Evolutionary conservation across 2,329 filamentous ascomycete genomes (phyloP), one percentile per base, ranked within the genome.

Genomic region (Penicillium polonicum): DNA sequence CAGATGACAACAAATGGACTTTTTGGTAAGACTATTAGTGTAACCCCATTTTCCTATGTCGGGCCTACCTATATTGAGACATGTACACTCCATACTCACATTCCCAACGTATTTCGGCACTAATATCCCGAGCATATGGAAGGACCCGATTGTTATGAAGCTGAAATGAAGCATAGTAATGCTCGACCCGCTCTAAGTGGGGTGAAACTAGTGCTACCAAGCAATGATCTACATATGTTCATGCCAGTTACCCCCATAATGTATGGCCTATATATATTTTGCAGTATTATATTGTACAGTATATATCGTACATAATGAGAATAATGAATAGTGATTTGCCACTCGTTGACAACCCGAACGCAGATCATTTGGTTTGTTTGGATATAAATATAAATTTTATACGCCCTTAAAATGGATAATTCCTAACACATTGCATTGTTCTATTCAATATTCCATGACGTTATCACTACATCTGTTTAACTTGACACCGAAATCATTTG

Each of bases 91-190:
- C 12, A 5, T 15, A 31, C 29, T 31, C 12, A 31, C 12, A 31
- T 31, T 33, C 12, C 31, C 31, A 15, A 15, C 31, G 31, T 33
- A 13, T 2, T 13, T 13, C 31, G 31, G 31, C 31, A 33, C 31
- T 33, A 33, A 15, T 33, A 33, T 33, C 31, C 31, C 31, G 31
- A 4, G 31, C 4, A 33, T 7, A 8, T 21, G 31, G 29, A 43
- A 8, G 21, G n/a, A 8, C 2, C 8, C 19, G 1, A 17, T 38
- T 10, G 27, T 50, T 55, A 15, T 55, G 52, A 55, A 55, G 45
- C 38, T n/a, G 21, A 31, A 50, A 50, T 4, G 5, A 35, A 49
- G 44, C 38, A 50, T 41, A 55, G 29, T 38, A 50, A 55, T 55
- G 52, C 52, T 43, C 4, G 12, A 13, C 9, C 13, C 9, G 17